A percentile compares a stretch with the other conserved stretches of the same genome.
Conservation (phyloP, 1,139 yeast genomes). For the Blastobotrys illinoisensis region DNA sequence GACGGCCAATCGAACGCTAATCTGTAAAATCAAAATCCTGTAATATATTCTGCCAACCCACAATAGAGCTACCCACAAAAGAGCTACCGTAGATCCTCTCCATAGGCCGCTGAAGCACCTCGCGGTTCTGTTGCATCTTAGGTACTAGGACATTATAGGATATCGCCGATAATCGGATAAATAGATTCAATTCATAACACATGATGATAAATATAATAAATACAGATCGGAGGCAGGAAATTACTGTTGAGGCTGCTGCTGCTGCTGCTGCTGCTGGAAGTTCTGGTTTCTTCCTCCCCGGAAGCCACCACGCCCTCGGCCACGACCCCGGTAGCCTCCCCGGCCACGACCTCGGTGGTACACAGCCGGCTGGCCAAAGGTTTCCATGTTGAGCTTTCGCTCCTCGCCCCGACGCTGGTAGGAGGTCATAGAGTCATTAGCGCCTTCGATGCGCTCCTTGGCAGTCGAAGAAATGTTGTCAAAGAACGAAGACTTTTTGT, state of each 20-base stretch:
- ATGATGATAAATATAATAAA: not conserved
- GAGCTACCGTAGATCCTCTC: too few relatives aligned
- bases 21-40: too few relatives aligned
- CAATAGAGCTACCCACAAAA: too few relatives aligned
- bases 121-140: too few relatives aligned
- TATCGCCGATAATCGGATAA: not conserved
- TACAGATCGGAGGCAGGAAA: not conserved
- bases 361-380: slow-evolving; percentile 54
- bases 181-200: not conserved
- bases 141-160: too few relatives aligned
- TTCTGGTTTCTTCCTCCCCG: slow-evolving; percentile 3
- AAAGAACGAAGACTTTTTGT: slow-evolving; percentile 71
- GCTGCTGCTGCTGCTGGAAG: slow-evolving; percentile 3
- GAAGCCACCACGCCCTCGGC: slow-evolving; percentile 32
- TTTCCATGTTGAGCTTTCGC: slow-evolving; percentile 55
- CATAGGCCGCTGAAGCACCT: too few relatives aligned
- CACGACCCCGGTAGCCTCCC: slow-evolving; percentile 29
- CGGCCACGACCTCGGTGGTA: slow-evolving; percentile 33
- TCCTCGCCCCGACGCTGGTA: slow-evolving; percentile 59
- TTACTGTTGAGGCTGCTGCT: not conserved
- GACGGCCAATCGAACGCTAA: not conserved
- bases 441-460: slow-evolving; percentile 30
- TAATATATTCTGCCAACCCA: too few relatives aligned
- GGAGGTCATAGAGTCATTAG: slow-evolving; percentile 29
- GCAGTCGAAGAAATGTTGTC: slow-evolving; percentile 66